Conservation (phyloP, 2,329 filamentous ascomycete species). For the Helicocarpus griseus region DNA sequence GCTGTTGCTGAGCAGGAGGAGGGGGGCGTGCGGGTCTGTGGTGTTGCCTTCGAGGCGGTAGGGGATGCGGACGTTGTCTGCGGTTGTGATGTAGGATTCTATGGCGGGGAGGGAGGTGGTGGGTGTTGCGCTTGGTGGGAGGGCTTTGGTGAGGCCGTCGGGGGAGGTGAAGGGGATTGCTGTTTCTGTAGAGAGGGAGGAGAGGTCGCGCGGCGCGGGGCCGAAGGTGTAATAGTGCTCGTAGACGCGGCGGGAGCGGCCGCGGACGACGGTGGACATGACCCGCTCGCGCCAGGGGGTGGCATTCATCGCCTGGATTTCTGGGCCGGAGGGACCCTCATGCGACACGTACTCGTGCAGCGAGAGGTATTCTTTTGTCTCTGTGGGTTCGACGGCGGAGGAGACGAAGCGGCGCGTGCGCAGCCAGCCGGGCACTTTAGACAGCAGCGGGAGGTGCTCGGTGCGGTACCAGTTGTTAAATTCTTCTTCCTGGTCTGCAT, state of each 20-base stretch:
- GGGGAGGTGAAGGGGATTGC: constrained; percentile 44
- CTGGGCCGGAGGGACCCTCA: constrained; percentile 57
- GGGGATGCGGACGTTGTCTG: constrained; percentile 58
- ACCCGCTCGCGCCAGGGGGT: constrained; percentile 55
- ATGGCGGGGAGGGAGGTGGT: constrained; percentile 43
- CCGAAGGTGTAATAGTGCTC: constrained; percentile 73
- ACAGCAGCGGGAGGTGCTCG: constrained; percentile 62
- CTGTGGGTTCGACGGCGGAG: constrained; percentile 50
- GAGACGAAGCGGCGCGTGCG: constrained; percentile 62
- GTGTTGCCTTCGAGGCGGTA: constrained; percentile 73
- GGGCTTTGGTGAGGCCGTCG: constrained; percentile 48
- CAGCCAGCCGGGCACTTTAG: constrained; percentile 69
- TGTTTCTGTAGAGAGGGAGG: constrained; percentile 43
- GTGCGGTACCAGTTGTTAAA: constrained; percentile 62
- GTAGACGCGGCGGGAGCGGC: constrained; percentile 53
- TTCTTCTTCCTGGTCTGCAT: constrained; percentile 42
- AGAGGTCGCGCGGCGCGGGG: constrained; percentile 59
- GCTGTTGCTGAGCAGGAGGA: constrained; percentile 69
- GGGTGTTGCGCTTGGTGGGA: constrained; percentile 25
- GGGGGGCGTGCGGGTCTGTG: constrained; percentile 54
- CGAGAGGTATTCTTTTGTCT: constrained; percentile 49
- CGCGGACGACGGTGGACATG: constrained; percentile 48
- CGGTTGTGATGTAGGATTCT: constrained; percentile 57
- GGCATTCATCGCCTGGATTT: constrained; percentile 52
- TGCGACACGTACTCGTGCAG: constrained; percentile 62